These are phyloP conservation scores for Malus hybrid DNA, from an alignment of 331 rosid species.

Conservation along the genomic window DNA sequence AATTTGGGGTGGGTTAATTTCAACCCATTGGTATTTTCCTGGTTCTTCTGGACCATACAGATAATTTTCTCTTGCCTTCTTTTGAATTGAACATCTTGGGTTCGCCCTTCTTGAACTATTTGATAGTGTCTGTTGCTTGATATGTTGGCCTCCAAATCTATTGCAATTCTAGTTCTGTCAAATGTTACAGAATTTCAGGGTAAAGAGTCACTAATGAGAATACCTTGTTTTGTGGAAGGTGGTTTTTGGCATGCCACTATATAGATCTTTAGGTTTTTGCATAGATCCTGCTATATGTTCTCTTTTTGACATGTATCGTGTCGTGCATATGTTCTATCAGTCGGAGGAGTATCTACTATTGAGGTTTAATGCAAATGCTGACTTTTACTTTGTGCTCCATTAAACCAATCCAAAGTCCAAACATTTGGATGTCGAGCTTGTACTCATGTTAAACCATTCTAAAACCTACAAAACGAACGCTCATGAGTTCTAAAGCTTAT, in stretches of 20 bases:
- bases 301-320: not conserved
- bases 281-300: not conserved
- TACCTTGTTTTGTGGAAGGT: too few species aligned
- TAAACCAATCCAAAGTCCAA: not conserved
- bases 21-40: not conserved
- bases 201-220: not conserved
- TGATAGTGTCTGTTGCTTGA: not conserved
- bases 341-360: not conserved
- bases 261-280: not conserved
- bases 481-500: not conserved
- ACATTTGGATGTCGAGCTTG: not conserved
- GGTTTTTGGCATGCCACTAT: too few species aligned
- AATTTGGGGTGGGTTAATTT: not conserved
- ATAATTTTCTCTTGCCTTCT: not conserved
- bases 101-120: not conserved
- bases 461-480: not conserved
- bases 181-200: not conserved
- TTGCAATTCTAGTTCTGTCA: not conserved
- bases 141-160: not conserved
- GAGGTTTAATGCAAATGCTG: not conserved
- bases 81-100: not conserved
- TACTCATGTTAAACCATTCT: not conserved
- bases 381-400: not conserved
- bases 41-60: not conserved
- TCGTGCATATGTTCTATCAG: not conserved